Conservation (phyloP, 2,329 filamentous ascomycete genomes). For the Teratosphaeria nubilosa region DNA sequence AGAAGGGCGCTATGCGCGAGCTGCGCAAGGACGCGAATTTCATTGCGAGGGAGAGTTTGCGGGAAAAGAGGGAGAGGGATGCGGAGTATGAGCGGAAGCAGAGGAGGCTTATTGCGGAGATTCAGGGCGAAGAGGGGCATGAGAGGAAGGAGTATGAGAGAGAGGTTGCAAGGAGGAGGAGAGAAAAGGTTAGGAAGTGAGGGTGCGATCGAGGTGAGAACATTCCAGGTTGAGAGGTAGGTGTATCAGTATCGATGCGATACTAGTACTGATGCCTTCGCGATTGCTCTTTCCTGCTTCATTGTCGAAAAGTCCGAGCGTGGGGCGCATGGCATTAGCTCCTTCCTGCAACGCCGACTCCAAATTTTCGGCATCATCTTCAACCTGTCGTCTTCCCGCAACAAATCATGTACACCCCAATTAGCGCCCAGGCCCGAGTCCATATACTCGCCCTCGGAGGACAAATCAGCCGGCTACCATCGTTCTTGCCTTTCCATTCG, state of each 20-base stretch:
- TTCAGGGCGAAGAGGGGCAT: conserved; percentile 83
- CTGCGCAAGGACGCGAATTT: conserved; percentile 92
- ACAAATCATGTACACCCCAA: too few relatives aligned
- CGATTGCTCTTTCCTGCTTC: too few relatives aligned
- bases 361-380: too few relatives aligned
- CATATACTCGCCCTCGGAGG: too few relatives aligned
- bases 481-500: not conserved
- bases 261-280: too few relatives aligned
- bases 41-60: conserved; percentile 78
- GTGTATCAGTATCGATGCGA: not conserved
- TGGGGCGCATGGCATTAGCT: too few relatives aligned
- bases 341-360: too few relatives aligned
- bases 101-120: conserved; percentile 81
- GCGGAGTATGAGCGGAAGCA: conserved; percentile 94
- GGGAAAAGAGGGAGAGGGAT: conserved; percentile 88
- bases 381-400: too few relatives aligned
- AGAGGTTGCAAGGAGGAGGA: conserved; percentile 67
- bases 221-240: not conserved
- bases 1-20: conserved; percentile 89
- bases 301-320: too few relatives aligned
- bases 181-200: conserved; percentile 35
- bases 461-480: not conserved
- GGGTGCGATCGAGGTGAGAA: not conserved
- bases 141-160: conserved; percentile 83
- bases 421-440: too few relatives aligned